Conservation (phyloP, 768 basidiomycete genomes). For the Tulasnella sp. region DNA sequence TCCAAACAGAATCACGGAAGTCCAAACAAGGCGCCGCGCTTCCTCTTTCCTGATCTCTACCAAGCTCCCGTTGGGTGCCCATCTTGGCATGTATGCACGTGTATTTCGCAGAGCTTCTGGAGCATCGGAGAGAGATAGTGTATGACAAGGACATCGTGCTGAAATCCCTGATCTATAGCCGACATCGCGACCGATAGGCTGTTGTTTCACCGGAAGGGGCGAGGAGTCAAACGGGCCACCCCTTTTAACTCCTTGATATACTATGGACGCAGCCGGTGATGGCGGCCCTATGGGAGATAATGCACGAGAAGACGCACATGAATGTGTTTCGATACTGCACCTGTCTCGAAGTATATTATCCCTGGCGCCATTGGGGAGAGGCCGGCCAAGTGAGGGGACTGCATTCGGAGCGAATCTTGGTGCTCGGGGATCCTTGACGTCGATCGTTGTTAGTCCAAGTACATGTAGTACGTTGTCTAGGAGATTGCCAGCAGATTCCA, state of each 20-base stretch:
- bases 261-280: too few relatives aligned
- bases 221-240: too few relatives aligned
- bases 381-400: slow-evolving; percentile 6
- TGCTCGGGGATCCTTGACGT: slow-evolving; percentile 7
- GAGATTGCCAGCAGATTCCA: neutral
- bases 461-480: slow-evolving; percentile 12
- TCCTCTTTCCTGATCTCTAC: slow-evolving; percentile 16
- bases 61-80: slow-evolving; percentile 11
- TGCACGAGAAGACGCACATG: too few relatives aligned
- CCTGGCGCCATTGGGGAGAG: neutral
- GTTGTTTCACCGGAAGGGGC: too few relatives aligned
- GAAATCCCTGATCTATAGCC: too few relatives aligned
- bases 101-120: neutral
- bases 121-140: neutral
- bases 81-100: slow-evolving; percentile 14
- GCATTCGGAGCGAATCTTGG: slow-evolving; percentile 8
- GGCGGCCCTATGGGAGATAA: too few relatives aligned
- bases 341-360: too few relatives aligned
- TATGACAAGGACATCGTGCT: neutral
- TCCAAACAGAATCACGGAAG: slow-evolving; percentile 10
- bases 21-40: slow-evolving; percentile 17
- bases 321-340: too few relatives aligned
- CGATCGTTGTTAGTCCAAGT: slow-evolving; percentile 11
- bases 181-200: neutral
- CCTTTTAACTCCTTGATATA: too few relatives aligned